Evolutionary conservation across 2,329 filamentous ascomycete species (phyloP), one percentile per base, ranked within the genome.

Genomic region (Emericellopsis atlantica): DNA sequence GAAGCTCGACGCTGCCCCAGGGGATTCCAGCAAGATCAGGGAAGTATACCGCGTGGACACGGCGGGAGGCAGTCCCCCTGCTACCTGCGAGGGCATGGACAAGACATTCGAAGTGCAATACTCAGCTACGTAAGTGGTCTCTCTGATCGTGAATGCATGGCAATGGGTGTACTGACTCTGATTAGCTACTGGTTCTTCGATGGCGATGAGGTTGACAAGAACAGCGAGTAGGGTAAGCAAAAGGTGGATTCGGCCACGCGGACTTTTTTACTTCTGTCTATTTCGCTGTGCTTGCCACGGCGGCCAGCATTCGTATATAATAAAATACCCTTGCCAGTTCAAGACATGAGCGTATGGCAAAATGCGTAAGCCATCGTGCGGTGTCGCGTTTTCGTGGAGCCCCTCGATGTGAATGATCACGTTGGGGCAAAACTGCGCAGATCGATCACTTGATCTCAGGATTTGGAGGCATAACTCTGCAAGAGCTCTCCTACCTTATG

Each of bases 11-110:
- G 64, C 69, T 14, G 64, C 61, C 16, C 56, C 62, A 12, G 57
- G 55, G 32, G 72, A 72, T n/a, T 80, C 76, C 2, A 75, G 74
- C 3, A 64, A 68, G 36, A 75, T 85, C 49, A 74, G 79, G 56
- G 78, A 87, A 56, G 80, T 95, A 21, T 96, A 90, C 63, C 76
- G 90, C 11, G 65, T 95, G 36, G 73, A 84, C 52, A 96, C 90
- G 10, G 87, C 82, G 1, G 89, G 88, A 22, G 90, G 90, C 10
- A 75, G 72, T 37, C 64, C 87, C 2, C 89, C 89, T 0, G 66
- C 73, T 22, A 84, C 78, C 0, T 96, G 90, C 57, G 57, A 72
- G 29, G 83, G 77, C 10, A 69, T 77, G 67, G 58, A 68, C 0
- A 66, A 70, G 10, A 54, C 61, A 1, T 89, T 95, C 49, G 66